Conservation (phyloP, 2,329 filamentous ascomycete species). For the Colletotrichum sansevieriae region DNA sequence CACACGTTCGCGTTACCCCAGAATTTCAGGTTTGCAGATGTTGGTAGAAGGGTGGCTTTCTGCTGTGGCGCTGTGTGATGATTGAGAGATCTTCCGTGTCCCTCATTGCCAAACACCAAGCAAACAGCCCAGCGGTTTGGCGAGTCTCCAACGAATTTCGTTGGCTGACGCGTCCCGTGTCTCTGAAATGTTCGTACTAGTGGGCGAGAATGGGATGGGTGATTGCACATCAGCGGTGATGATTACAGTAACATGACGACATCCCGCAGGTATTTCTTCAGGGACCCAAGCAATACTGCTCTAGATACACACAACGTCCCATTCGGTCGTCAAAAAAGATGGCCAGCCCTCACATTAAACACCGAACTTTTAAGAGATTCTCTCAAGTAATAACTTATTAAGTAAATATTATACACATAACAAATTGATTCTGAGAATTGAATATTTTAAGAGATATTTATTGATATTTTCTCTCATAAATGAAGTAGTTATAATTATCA, state of each 20-base stretch:
- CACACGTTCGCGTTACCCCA: constrained; percentile 30
- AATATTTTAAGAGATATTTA: too few relatives aligned
- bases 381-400: too few relatives aligned
- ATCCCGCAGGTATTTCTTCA: neutral
- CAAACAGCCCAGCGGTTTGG: neutral
- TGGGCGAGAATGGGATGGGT: neutral
- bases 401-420: too few relatives aligned
- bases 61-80: constrained; percentile 19
- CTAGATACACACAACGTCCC: too few relatives aligned
- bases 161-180: constrained; percentile 27
- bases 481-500: too few relatives aligned
- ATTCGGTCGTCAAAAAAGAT: too few relatives aligned
- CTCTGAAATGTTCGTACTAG: neutral
- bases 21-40: constrained; percentile 24
- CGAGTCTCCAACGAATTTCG: neutral
- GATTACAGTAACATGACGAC: constrained; percentile 6
- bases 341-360: too few relatives aligned
- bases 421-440: too few relatives aligned
- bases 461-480: too few relatives aligned
- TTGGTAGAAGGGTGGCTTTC: constrained; percentile 28
- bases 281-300: too few relatives aligned
- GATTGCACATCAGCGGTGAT: neutral
- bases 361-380: too few relatives aligned
- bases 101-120: neutral
- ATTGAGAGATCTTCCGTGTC: neutral